phyloP scores from a whole-genome alignment of 345 rosid genomes.

The Eucalyptus shirleyi region DNA sequence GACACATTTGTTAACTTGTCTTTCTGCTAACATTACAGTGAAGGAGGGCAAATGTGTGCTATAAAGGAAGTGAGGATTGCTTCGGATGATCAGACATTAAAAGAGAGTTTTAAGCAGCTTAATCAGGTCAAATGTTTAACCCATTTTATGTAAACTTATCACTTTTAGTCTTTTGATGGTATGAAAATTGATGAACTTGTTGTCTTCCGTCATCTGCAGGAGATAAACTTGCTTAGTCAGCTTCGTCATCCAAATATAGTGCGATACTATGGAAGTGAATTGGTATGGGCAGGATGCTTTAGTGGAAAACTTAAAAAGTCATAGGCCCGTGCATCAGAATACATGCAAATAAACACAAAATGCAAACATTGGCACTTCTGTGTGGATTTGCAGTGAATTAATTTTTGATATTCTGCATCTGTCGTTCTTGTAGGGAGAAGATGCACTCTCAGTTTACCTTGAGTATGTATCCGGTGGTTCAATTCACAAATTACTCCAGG shows the following conservation, averaged over 20 bases:
- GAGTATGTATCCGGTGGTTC: slow-evolving; percentile 98
- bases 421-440: slow-evolving; percentile 52
- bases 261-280: slow-evolving; percentile 83
- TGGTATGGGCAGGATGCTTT: slow-evolving; percentile 34
- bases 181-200: background rate
- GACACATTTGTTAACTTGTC: background rate
- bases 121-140: slow-evolving; percentile 50
- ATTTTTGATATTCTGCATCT: slow-evolving; percentile 4
- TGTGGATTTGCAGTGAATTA: background rate
- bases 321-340: background rate
- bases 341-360: background rate
- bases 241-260: slow-evolving; percentile 91
- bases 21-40: slow-evolving; percentile 28
- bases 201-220: slow-evolving; percentile 32
- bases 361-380: background rate
- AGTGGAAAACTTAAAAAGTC: background rate
- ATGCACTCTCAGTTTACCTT: slow-evolving; percentile 85
- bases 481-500: slow-evolving; percentile 87
- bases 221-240: slow-evolving; percentile 81
- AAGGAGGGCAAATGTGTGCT: slow-evolving; percentile 90
- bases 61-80: slow-evolving; percentile 88
- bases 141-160: background rate
- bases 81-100: slow-evolving; percentile 72
- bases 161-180: background rate
- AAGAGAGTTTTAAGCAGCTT: slow-evolving; percentile 82